phyloP scores from a whole-genome alignment of 495 filamentous ascomycete genomes.

The Aspergillus biplanus region DNA sequence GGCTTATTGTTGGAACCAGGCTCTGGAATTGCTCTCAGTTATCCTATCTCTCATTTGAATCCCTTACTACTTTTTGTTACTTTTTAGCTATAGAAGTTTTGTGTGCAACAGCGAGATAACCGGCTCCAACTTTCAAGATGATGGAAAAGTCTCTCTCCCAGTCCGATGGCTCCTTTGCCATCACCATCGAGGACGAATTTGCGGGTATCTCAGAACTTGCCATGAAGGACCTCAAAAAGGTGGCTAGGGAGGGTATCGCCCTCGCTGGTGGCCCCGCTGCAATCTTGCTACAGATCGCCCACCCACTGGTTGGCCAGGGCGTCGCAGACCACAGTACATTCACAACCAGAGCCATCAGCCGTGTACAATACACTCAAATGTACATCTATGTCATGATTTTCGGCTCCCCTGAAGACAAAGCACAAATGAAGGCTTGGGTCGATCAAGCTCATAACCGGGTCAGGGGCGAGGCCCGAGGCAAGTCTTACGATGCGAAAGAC shows the following conservation, averaged over 20 bases:
- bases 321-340: conserved; percentile 17
- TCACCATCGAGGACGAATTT: conserved; percentile 1
- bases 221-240: not conserved
- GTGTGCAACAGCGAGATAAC: too few relatives aligned
- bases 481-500: conserved; percentile 25
- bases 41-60: too few relatives aligned
- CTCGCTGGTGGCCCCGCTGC: conserved; percentile 2
- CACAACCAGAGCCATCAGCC: conserved; percentile 9
- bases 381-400: conserved; percentile 20
- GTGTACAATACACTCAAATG: conserved; percentile 14
- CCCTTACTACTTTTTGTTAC: too few relatives aligned
- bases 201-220: not conserved
- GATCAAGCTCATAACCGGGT: conserved; percentile 8
- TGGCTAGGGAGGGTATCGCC: conserved; percentile 9
- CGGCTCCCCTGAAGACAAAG: conserved; percentile 10
- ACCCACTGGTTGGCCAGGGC: conserved; percentile 7
- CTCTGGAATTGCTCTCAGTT: too few relatives aligned
- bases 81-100: too few relatives aligned
- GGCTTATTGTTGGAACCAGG: not conserved
- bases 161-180: conserved; percentile 9
- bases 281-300: conserved; percentile 10
- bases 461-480: not conserved
- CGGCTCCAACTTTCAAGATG: not conserved
- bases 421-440: conserved; percentile 10
- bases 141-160: not conserved